Percentiles rank a stretch among this genome's conserved stretches.
phyloP scores from a whole-genome alignment of 2,329 filamentous ascomycete genomes.

The Cytospora schulzeri region DNA sequence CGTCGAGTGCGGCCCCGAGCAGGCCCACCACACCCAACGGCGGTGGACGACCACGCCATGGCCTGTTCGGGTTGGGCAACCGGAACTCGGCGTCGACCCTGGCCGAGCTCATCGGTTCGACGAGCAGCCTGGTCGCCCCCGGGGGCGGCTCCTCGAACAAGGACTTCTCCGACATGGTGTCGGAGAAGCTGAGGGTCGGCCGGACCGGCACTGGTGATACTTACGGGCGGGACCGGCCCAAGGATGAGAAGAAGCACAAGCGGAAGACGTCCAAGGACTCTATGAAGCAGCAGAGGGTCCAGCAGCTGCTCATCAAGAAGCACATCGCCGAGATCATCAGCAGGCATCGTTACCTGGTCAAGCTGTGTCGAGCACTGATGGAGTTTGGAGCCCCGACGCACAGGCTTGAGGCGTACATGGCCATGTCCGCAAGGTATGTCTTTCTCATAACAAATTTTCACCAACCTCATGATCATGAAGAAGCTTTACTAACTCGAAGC shows the following conservation, averaged over 20 bases:
- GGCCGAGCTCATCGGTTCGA: conserved; percentile 56
- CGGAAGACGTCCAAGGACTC: conserved; percentile 26
- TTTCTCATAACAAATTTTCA: not conserved
- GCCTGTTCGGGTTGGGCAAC: conserved; percentile 45
- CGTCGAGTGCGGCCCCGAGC: conserved; percentile 39
- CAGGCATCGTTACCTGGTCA: conserved; percentile 80
- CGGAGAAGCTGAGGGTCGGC: conserved; percentile 30
- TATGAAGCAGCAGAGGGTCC: conserved; percentile 32
- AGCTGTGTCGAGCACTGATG: conserved; percentile 86
- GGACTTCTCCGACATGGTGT: conserved; percentile 44
- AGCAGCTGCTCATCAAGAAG: conserved; percentile 50
- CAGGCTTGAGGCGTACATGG: conserved; percentile 88
- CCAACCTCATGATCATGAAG: not conserved
- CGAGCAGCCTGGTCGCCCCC: conserved; percentile 54
- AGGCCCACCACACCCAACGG: conserved; percentile 35
- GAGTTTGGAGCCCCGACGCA: conserved; percentile 88
- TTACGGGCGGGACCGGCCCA: conserved; percentile 19
- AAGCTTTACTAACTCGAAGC: not conserved
- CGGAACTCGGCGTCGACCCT: conserved; percentile 51
- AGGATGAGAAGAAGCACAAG: conserved; percentile 31
- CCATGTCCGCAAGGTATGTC: conserved; percentile 66
- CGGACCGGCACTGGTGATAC: conserved; percentile 25
- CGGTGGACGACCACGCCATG: conserved; percentile 32
- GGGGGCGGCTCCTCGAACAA: conserved; percentile 40
- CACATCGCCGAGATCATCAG: conserved; percentile 71